A percentile compares a stretch with the other conserved stretches of the same genome.
phyloP scores from a whole-genome alignment of 305 asterid genomes.

The Solanum hybrid region DNA sequence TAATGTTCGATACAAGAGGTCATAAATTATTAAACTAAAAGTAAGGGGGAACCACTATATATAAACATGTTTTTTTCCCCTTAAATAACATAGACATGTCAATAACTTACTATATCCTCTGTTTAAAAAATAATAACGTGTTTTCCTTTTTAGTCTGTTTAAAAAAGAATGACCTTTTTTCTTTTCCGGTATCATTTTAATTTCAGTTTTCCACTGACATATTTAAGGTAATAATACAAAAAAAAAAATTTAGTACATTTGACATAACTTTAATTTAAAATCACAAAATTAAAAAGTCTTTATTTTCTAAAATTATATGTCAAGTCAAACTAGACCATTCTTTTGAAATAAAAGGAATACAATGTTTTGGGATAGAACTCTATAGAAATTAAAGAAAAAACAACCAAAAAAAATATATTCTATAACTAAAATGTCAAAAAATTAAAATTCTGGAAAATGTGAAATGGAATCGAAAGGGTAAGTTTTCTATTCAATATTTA shows the following conservation, averaged over 20 bases:
- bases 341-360: too few species aligned
- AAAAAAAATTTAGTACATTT: too few species aligned
- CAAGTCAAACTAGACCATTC: neutral
- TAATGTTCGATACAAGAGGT: neutral
- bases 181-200: too few species aligned
- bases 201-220: neutral
- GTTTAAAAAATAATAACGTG: too few species aligned
- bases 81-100: neutral
- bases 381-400: neutral
- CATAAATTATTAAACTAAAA: neutral
- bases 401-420: neutral
- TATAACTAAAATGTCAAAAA: neutral
- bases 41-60: neutral
- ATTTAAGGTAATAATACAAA: too few species aligned
- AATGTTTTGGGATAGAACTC: neutral
- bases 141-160: too few species aligned
- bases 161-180: neutral
- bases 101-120: neutral
- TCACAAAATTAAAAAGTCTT: too few species aligned
- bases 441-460: neutral
- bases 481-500: too few species aligned
- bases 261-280: too few species aligned
- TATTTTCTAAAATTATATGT: too few species aligned
- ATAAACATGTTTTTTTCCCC: neutral
- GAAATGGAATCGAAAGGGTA: neutral